Conservation (phyloP, 176 grass and related monocot genomes). For the Tillandsia leiboldiana region DNA sequence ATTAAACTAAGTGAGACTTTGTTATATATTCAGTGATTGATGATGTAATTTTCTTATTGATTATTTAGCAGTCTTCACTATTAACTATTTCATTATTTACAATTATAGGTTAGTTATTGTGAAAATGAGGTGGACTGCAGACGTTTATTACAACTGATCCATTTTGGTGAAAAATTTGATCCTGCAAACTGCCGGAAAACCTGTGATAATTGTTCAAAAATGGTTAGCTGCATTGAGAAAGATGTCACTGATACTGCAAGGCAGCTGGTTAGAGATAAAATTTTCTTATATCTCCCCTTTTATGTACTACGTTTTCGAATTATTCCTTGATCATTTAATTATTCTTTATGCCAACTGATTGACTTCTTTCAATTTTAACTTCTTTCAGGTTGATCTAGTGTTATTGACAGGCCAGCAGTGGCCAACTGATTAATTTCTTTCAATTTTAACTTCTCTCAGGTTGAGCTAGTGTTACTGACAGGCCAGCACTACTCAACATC, state of each 20-base stretch:
- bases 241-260: conserved; percentile 68
- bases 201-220: conserved; percentile 92
- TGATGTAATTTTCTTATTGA: neutral
- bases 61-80: neutral
- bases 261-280: conserved; percentile 50
- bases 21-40: neutral
- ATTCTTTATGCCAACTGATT: neutral
- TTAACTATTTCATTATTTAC: neutral
- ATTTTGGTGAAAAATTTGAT: conserved; percentile 90
- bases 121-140: conserved; percentile 92
- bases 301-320: neutral
- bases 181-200: conserved; percentile 48
- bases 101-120: conserved; percentile 74
- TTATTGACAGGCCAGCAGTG: conserved; percentile 17
- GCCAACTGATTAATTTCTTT: conserved; percentile 28
- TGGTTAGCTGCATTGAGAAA: conserved; percentile 55
- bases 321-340: neutral
- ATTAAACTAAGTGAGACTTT: neutral
- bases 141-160: conserved; percentile 73
- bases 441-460: conserved; percentile 36
- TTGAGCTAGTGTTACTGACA: conserved; percentile 42
- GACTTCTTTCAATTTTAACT: neutral
- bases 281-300: conserved; percentile 1
- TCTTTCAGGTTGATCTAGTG: conserved; percentile 26
- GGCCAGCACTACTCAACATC: conserved; percentile 36